A percentile compares a stretch with the other conserved stretches of the same genome.
These are phyloP conservation scores for Coffea canephora DNA, from an alignment of 257 asterid species.

Conservation along the genomic window DNA sequence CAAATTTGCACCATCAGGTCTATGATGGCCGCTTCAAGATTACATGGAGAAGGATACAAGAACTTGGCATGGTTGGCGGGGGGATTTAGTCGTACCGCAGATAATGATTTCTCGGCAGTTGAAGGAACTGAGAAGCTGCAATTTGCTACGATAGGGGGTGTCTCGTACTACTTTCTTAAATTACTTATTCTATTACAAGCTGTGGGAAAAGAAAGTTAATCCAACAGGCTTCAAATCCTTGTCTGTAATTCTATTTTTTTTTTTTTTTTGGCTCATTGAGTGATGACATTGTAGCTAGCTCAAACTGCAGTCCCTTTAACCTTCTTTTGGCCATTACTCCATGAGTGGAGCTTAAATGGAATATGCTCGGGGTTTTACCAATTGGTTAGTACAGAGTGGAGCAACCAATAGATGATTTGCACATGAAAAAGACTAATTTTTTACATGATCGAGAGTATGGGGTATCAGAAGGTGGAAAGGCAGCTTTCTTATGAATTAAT, in stretches of 20 bases:
- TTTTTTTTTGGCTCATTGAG: neutral
- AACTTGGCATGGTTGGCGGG: constrained; percentile 93
- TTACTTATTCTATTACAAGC: constrained; percentile 61
- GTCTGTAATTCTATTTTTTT: neutral
- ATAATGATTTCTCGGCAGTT: constrained; percentile 49
- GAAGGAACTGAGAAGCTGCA: constrained; percentile 87
- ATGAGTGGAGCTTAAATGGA: neutral
- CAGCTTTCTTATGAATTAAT: neutral
- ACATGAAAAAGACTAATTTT: neutral
- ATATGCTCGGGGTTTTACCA: neutral
- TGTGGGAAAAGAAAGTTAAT: constrained; percentile 49
- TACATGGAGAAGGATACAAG: constrained; percentile 65
- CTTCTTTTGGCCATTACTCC: neutral
- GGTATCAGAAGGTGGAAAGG: neutral
- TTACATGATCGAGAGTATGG: neutral
- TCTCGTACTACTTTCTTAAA: constrained; percentile 74
- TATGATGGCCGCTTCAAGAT: constrained; percentile 56
- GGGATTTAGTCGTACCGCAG: constrained; percentile 57
- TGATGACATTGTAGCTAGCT: neutral
- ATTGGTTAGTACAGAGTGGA: neutral
- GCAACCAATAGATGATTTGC: neutral
- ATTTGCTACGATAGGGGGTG: constrained; percentile 87
- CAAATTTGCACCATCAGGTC: constrained; percentile 42
- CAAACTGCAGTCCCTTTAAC: neutral
- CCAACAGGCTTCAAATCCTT: neutral